A percentile compares a stretch with the other conserved stretches of the same genome.
phyloP scores from a whole-genome alignment of 148 eudicot genomes.

The Rhododendron mucronatum region DNA sequence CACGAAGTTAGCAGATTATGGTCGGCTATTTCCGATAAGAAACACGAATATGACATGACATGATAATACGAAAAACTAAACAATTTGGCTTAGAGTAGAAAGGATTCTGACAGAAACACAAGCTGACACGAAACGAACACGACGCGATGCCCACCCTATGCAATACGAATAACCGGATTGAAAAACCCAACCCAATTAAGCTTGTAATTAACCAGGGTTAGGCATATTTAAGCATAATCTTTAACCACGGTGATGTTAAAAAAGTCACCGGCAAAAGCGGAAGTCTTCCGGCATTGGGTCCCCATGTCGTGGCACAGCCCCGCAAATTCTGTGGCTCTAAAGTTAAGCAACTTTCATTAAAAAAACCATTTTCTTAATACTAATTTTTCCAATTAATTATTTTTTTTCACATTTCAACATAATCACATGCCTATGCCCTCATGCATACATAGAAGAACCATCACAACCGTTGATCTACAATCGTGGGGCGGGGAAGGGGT shows the following conservation, averaged over 20 bases:
- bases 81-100: too few relatives aligned
- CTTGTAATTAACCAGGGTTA: not conserved
- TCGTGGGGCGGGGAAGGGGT: not conserved
- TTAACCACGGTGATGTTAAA: not conserved
- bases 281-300: conserved; percentile 24
- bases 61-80: too few relatives aligned
- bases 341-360: not conserved
- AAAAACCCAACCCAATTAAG: not conserved
- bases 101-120: too few relatives aligned
- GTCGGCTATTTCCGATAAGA: too few relatives aligned
- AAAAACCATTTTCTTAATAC: not conserved
- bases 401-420: not conserved
- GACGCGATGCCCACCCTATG: too few relatives aligned
- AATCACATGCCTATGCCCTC: not conserved
- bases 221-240: not conserved
- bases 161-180: too few relatives aligned
- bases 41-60: too few relatives aligned
- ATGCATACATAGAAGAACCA: not conserved
- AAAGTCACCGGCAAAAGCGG: conserved; percentile 30
- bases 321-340: conserved; percentile 18
- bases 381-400: not conserved
- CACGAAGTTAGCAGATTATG: too few relatives aligned
- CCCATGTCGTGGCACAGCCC: conserved; percentile 27
- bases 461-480: not conserved
- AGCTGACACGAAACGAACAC: too few relatives aligned